Percentiles rank a stretch among this genome's conserved stretches.
These are phyloP conservation scores for Colletotrichum tropicale DNA, from an alignment of 2,329 filamentous ascomycete genomes.

Conservation along the genomic window DNA sequence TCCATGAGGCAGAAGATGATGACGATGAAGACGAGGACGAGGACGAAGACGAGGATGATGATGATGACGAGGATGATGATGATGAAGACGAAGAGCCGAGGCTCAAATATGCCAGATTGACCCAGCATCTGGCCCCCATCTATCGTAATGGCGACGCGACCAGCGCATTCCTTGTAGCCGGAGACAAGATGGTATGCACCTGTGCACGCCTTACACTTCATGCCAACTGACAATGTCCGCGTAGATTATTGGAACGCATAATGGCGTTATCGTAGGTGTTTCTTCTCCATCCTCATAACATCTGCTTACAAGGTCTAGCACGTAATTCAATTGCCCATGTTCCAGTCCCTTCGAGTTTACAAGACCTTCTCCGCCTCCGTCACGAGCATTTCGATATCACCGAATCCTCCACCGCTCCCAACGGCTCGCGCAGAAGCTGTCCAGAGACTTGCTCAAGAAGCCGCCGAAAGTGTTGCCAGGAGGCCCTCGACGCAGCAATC, in stretches of 20 bases:
- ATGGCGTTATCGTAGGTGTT: conserved; percentile 85
- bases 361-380: conserved; percentile 93
- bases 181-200: conserved; percentile 88
- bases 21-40: conserved; percentile 44
- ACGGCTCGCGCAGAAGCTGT: conserved; percentile 45
- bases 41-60: conserved; percentile 56
- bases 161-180: conserved; percentile 85
- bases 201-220: background rate
- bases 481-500: conserved; percentile 33
- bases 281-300: background rate
- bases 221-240: conserved; percentile 33
- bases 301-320: conserved; percentile 58
- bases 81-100: conserved; percentile 93
- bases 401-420: conserved; percentile 68
- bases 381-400: conserved; percentile 88
- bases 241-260: conserved; percentile 91
- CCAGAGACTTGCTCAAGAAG: conserved; percentile 38
- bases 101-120: conserved; percentile 90
- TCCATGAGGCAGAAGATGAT: conserved; percentile 20
- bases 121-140: conserved; percentile 76
- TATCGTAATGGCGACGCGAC: conserved; percentile 97
- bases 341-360: conserved; percentile 84
- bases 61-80: conserved; percentile 74
- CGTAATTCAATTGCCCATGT: conserved; percentile 81
- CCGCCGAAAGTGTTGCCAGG: conserved; percentile 33